Conservation (phyloP, 148 eudicot species). For the Rhododendron ferrugineum region DNA sequence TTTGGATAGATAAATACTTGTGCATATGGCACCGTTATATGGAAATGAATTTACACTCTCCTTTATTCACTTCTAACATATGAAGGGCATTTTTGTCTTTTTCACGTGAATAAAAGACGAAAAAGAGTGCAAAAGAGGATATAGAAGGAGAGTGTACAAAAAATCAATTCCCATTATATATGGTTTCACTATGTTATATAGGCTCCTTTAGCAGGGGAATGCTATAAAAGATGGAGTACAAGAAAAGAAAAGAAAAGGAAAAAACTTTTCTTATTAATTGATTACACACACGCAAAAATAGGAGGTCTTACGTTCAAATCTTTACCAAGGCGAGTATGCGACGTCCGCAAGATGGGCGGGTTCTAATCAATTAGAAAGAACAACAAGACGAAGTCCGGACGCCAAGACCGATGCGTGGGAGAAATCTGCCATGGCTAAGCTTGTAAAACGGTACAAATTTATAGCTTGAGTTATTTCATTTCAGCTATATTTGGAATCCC, state of each 20-base stretch:
- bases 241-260: too few relatives aligned
- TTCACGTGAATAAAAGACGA: too few relatives aligned
- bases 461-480: neutral
- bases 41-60: neutral
- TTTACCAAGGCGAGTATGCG: neutral
- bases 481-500: neutral
- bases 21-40: neutral
- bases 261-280: too few relatives aligned
- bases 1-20: too few relatives aligned
- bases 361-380: neutral
- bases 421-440: conserved; percentile 50
- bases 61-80: too few relatives aligned
- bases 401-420: conserved; percentile 72
- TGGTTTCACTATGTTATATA: neutral
- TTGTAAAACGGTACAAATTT: conserved; percentile 39
- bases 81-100: too few relatives aligned
- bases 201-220: neutral
- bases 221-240: too few relatives aligned
- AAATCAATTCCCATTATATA: too few relatives aligned
- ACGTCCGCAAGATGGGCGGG: neutral
- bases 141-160: too few relatives aligned
- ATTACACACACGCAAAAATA: neutral
- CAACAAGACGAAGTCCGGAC: conserved; percentile 15
- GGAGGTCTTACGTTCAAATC: neutral
- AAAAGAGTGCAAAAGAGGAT: too few relatives aligned